Conservation (phyloP, 2,329 filamentous ascomycete genomes). For the Talaromyces marneffei region DNA sequence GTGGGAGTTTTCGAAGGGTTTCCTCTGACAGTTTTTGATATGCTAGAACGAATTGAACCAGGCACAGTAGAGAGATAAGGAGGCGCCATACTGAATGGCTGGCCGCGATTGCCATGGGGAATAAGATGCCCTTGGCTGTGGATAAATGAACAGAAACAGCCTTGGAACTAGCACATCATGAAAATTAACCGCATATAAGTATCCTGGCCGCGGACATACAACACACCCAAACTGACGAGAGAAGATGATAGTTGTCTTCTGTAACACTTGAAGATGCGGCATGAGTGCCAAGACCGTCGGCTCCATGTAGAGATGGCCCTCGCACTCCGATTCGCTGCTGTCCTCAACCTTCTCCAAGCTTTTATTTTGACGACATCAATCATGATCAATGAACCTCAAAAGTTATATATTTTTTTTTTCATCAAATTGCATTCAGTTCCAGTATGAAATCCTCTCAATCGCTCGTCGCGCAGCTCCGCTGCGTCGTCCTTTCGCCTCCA, state of each 20-base stretch:
- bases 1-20: slow-evolving; percentile 65
- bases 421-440: neutral
- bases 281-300: slow-evolving; percentile 4
- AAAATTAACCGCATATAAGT: neutral
- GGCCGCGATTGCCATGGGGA: neutral
- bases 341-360: neutral
- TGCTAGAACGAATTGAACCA: slow-evolving; percentile 27
- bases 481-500: neutral
- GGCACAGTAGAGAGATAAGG: neutral
- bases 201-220: too few species aligned
- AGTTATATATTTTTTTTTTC: too few species aligned
- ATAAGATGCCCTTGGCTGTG: neutral
- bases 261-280: neutral
- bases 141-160: neutral
- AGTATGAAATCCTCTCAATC: neutral
- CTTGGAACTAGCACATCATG: neutral
- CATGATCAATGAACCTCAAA: too few species aligned
- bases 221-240: neutral
- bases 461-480: slow-evolving; percentile 5
- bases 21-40: slow-evolving; percentile 66
- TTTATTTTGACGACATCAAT: slow-evolving; percentile 2
- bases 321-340: neutral
- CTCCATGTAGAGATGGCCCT: neutral
- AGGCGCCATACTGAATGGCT: slow-evolving; percentile 6
- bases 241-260: neutral